Evolutionary conservation across 306 rosid genomes (phyloP), one percentile per base, ranked within the genome.

Genomic region (Purshia tridentata): DNA sequence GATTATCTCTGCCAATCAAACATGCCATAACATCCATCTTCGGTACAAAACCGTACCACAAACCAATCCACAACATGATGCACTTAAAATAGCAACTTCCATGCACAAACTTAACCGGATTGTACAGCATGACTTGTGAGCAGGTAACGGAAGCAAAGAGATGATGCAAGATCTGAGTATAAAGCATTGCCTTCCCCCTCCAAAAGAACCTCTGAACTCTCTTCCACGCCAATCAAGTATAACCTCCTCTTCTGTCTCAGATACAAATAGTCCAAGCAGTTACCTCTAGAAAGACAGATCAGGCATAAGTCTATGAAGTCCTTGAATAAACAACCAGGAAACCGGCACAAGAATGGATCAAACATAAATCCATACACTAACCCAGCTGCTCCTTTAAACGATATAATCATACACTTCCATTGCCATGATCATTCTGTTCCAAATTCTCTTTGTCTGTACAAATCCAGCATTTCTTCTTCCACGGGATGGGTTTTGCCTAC

Each of bases 391-490:
- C 54, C 35, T n/a, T 23, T 37, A 41, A 49, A 20, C 9, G 56
- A 46, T 65, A 69, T 55, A 76, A 67, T 78, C 74, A 80, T 47
- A 18, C n/a, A n/a, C n/a, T n/a, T n/a, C n/a, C n/a, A 48, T 70
- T 57, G 46, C 42, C 50, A 53, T 50, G 50, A 70, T 57, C 57
- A 18, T 47, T 12, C 40, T 18, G 76, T 37, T 50, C 81, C 66
- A 35, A 8, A 72, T 61, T 82, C 74, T 13, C 84, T 41, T 29
- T 75, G 67, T 78, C 83, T 75, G 84, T 85, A 91, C 61, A 91
- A 91, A 46, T 91, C 86, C 44, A 94, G 79, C 97, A 91, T 89
- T 76, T 94, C 98, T 64, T 91, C 94, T 84, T 94, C 96, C 77
- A 93, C 72, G 0, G 98, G 98, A 84, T 93, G 96, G 72, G 92